A percentile compares a stretch with the other conserved stretches of the same genome.
phyloP scores from a whole-genome alignment of 805 yeast species.

The Metschnikowia continentalis region DNA sequence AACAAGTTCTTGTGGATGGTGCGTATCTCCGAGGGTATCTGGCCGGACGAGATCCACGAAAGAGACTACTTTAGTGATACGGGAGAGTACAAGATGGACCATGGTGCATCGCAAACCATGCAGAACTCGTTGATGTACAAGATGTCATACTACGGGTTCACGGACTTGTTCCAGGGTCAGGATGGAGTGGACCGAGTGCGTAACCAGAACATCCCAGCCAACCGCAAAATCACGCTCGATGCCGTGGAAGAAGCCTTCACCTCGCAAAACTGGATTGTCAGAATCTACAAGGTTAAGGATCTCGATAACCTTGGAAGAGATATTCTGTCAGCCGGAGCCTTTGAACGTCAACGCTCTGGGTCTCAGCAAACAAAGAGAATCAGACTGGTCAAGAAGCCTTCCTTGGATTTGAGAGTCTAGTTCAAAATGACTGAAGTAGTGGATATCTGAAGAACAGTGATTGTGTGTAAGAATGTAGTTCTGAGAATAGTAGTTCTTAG shows the following conservation, averaged over 20 bases:
- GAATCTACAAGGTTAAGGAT: conserved; percentile 89
- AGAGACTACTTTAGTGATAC: conserved; percentile 73
- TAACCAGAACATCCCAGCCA: conserved; percentile 62
- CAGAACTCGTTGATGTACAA: conserved; percentile 88
- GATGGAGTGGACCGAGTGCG: conserved; percentile 83
- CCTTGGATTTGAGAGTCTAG: conserved; percentile 46
- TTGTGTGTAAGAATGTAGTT: too few species aligned
- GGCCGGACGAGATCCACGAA: conserved; percentile 98
- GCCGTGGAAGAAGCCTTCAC: conserved; percentile 93
- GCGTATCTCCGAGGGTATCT: conserved; percentile 95
- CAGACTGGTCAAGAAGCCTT: conserved; percentile 48
- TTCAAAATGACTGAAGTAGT: neutral
- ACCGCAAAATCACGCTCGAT: conserved; percentile 51
- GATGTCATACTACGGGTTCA: conserved; percentile 84
- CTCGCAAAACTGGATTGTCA: conserved; percentile 92
- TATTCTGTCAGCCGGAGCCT: conserved; percentile 51
- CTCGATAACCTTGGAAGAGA: conserved; percentile 84
- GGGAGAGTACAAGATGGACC: conserved; percentile 89
- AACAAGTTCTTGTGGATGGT: conserved; percentile 99
- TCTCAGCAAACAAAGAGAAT: conserved; percentile 36
- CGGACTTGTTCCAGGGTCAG: conserved; percentile 60
- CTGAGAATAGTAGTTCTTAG: too few species aligned
- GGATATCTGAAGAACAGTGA: too few species aligned
- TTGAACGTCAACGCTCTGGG: conserved; percentile 38
- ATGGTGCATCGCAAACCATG: conserved; percentile 79